phyloP scores from a whole-genome alignment of 2,329 filamentous ascomycete species.

The Exophiala aquamarina region DNA sequence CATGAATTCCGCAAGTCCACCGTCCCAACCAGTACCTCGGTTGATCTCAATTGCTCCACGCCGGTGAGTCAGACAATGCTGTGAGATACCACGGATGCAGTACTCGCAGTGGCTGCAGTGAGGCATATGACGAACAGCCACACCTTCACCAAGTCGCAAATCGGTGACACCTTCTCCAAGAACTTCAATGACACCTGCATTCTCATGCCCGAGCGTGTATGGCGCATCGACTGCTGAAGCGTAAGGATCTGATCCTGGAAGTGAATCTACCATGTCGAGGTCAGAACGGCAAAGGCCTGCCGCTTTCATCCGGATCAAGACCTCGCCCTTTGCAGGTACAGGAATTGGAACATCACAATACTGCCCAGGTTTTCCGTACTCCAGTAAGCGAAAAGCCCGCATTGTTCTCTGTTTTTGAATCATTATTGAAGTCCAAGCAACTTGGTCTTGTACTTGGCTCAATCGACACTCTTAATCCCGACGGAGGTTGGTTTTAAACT shows the following conservation, averaged over 20 bases:
- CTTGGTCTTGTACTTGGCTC: no score
- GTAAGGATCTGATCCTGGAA: constrained; percentile 17
- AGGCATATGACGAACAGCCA: constrained; percentile 21
- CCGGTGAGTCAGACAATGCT: constrained; percentile 18
- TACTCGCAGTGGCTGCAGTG: constrained; percentile 21
- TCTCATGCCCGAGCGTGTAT: constrained; percentile 48
- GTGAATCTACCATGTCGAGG: constrained; percentile 22
- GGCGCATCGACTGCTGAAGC: constrained; percentile 10
- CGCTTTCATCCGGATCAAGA: constrained; percentile 27
- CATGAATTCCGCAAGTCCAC: constrained; percentile 20
- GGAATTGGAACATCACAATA: constrained; percentile 20
- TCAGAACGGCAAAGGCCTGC: constrained; percentile 31
- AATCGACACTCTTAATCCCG: no score
- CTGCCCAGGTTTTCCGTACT: constrained; percentile 18
- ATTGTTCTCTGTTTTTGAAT: constrained; percentile 11
- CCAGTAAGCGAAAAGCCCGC: constrained; percentile 12
- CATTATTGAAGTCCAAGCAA: neutral
- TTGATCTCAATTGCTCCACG: constrained; percentile 15
- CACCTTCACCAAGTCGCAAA: constrained; percentile 20
- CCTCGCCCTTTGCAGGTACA: constrained; percentile 17
- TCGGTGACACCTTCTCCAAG: constrained; percentile 16
- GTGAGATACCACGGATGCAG: constrained; percentile 15
- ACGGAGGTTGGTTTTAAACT: no score
- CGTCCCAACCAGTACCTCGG: constrained; percentile 20
- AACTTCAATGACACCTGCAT: constrained; percentile 15